Base-by-base conservation (phyloP, 768 basidiomycete species). In the Mycena leptocephala region DNA sequence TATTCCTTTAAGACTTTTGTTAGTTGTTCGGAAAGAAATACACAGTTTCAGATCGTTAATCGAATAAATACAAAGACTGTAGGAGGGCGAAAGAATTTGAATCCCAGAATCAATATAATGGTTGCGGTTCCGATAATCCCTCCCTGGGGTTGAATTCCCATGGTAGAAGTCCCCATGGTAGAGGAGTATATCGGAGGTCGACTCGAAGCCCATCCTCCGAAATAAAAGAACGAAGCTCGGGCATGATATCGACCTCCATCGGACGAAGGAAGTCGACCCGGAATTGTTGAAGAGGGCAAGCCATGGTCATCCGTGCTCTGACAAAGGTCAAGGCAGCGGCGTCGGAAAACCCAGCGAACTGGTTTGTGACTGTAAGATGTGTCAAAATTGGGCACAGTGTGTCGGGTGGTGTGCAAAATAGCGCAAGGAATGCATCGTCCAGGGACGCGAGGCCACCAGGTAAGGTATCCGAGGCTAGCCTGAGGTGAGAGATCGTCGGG, bases 221-320 rank as follows among this genome's bases (percentile, higher is more conserved):
- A 64, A 64, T 51, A 14, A 66, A 65, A 41, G 46, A 7, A 58
- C 51, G 33, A 10, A 63, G 33, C 30, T 64, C 70, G 20, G 70
- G 70, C 14, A 63, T 28, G 10, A 72, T 55, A 20, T 72, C 70
- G 32, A 72, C 28, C 18, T 64, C 70, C 70, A 63, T 41, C 11
- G 51, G 22, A 4, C 62, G 37, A 22, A 28, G 11, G 37, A 64
- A 64, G 4, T 53, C 8, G 16, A 55, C 24, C 0, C 30, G 13
- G 3, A 64, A 13, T 13, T 26, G 26, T 20, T 55, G 35, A 4
- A 72, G 61, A 39, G 70, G 33, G 16, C 18, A 30, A 20, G 26
- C 16, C 61, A 64, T 41, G 9, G 18, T 28, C 48, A 53, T 56
- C 18, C 61, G 32, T 13, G 48, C 70, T 24, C 18, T 37, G 39